Evolutionary conservation across 495 filamentous ascomycete genomes (phyloP), one percentile per base, ranked within the genome.

Genomic region (Chaetomium tenue): DNA sequence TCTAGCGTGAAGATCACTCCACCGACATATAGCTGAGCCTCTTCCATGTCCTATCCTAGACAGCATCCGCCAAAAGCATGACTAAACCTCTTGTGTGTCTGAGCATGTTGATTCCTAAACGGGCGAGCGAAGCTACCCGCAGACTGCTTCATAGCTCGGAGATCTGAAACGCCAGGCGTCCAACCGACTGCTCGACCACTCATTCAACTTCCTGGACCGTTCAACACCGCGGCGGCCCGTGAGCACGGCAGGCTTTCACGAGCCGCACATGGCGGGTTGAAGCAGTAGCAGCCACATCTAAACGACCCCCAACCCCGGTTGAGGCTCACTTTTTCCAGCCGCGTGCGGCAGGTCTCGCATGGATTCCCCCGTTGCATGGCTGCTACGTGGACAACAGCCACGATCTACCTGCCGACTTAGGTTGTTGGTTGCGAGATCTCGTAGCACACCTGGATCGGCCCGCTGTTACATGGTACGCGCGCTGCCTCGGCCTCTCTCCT

Each of bases 151-250:
- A 22, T 18, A 7, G 5, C 7, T 20, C 46, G 60, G 13, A 40
- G 55, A 67, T 63, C 60, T 67, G 65, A 67, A 67, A 67, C 65
- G 33, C 55, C 28, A 63, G 22, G 11, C 11, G 23, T 13, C 54
- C 22, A 53, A 25, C 42, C 56, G 47, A 33, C 9, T 53, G 13
- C 18, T 16, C 47, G 42, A 30, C 50, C 51, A 44, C n/a, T 11
- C 46, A 22, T 46, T 47, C 33, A 58, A 39, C 54, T 57, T 46
- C 42, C 22, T 28, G 12, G 33, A 33, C 26, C 33, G 15, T n/a
- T 30, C 54, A 52, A 30, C 1, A 40, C 28, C 3, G 28, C n/a
- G n/a, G n/a, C 58, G 47, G 58, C 9, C 58, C 58, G 58, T 23
- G 46, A 26, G 28, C n/a, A 16, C 26, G 58, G 58, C 46, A 40